A percentile compares a stretch with the other conserved stretches of the same genome.
Evolutionary conservation across 768 basidiomycete species (phyloP).

Genomic region (Tylopilus sp.): DNA sequence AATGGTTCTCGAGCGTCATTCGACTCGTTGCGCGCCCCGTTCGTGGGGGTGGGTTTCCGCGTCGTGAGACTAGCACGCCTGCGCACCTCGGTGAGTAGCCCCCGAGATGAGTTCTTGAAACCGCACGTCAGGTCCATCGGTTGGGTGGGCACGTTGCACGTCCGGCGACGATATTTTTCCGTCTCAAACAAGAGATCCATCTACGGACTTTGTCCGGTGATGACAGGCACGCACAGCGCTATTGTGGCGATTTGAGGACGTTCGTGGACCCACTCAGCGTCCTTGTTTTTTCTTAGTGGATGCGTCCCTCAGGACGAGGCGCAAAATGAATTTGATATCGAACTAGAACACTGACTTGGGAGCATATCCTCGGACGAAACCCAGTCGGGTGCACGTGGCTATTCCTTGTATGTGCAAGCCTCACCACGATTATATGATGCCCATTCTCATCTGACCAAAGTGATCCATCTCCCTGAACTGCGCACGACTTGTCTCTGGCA

Average conservation of each 20-base stretch:
- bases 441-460: constrained; percentile 3
- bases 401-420: not conserved
- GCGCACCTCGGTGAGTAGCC: not conserved
- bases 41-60: not conserved
- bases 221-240: not conserved
- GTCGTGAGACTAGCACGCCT: not conserved
- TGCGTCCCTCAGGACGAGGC: not conserved
- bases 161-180: constrained; percentile 1
- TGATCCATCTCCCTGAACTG: not conserved
- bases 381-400: not conserved
- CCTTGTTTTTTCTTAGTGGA: not conserved
- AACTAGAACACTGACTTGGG: not conserved
- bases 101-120: not conserved
- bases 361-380: constrained; percentile 1
- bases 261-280: not conserved
- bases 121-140: not conserved
- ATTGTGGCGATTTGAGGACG: not conserved
- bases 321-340: not conserved
- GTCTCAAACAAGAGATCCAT: not conserved
- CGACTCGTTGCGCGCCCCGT: not conserved
- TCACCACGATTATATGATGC: not conserved
- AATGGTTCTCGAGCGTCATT: not conserved
- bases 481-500: not conserved
- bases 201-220: not conserved
- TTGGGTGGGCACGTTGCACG: not conserved